Evolutionary conservation across 2,329 filamentous ascomycete genomes (phyloP).

Genomic region (Rhytidhysteron rufulum): DNA sequence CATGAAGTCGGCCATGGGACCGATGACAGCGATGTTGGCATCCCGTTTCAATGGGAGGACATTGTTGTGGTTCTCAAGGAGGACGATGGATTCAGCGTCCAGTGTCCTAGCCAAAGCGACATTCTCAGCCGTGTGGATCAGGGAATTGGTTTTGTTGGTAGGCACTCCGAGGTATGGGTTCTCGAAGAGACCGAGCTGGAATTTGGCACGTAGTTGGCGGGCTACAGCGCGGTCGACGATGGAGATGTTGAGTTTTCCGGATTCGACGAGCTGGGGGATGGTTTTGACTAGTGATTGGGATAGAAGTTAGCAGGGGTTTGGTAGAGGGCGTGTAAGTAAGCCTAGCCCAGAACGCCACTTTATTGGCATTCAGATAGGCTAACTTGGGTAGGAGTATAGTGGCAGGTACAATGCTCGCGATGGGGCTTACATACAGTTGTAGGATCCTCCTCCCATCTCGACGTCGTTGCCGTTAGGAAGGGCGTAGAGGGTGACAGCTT

Average conservation of each 20-base stretch:
- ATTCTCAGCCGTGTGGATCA: conserved; percentile 60
- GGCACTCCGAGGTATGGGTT: conserved; percentile 61
- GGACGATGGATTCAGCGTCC: conserved; percentile 66
- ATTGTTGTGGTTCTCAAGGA: conserved; percentile 67
- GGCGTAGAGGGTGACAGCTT: conserved; percentile 60
- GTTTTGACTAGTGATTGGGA: no score
- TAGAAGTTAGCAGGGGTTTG: no score
- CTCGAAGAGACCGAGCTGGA: conserved; percentile 67
- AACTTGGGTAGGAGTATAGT: no score
- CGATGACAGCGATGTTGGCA: conserved; percentile 69
- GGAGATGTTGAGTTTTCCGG: conserved; percentile 57
- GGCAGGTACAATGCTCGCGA: no score
- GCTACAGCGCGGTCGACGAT: conserved; percentile 64
- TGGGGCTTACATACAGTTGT: no score
- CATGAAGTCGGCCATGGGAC: conserved; percentile 70
- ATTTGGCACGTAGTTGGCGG: conserved; percentile 64
- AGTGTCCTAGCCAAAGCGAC: conserved; percentile 60
- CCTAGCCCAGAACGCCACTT: no score
- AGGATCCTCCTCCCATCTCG: conserved; percentile 74
- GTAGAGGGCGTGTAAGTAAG: no score
- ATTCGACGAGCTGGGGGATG: conserved; percentile 61
- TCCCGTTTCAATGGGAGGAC: conserved; percentile 63
- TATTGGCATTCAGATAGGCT: no score
- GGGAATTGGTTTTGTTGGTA: conserved; percentile 50
- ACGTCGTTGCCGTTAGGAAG: conserved; percentile 68